phyloP scores from a whole-genome alignment of 2,329 filamentous ascomycete genomes.

The Fusarium tricinctum region DNA sequence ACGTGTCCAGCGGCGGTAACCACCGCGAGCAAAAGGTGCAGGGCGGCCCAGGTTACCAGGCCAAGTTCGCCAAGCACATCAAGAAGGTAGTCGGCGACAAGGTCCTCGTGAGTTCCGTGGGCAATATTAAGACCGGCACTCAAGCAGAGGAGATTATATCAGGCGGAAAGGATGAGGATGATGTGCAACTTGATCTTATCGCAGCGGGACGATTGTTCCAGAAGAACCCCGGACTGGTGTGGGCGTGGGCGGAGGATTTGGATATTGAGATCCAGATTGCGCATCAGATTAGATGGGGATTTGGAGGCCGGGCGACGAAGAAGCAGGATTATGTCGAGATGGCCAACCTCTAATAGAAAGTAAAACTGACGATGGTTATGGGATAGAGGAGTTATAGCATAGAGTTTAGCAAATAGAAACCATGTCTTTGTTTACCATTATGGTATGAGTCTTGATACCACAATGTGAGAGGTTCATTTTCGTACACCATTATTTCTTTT shows the following conservation, averaged over 20 bases:
- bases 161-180: constrained; percentile 51
- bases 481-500: neutral
- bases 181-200: constrained; percentile 63
- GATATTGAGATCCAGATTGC: constrained; percentile 62
- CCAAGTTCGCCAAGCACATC: constrained; percentile 75
- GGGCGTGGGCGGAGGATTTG: constrained; percentile 68
- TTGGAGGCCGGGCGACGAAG: constrained; percentile 57
- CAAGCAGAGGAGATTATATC: constrained; percentile 64
- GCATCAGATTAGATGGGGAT: constrained; percentile 70
- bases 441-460: neutral
- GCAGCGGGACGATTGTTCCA: constrained; percentile 68
- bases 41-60: constrained; percentile 76
- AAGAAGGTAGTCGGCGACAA: constrained; percentile 78
- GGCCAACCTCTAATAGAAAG: constrained; percentile 5
- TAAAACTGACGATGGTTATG: neutral
- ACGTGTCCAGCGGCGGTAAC: constrained; percentile 77
- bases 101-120: constrained; percentile 62
- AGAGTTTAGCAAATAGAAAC: neutral
- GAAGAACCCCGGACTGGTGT: constrained; percentile 70
- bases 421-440: neutral
- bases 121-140: constrained; percentile 61
- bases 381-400: neutral
- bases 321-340: constrained; percentile 32
- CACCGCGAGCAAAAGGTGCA: constrained; percentile 71
- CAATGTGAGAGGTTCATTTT: neutral